These are phyloP conservation scores for Aspergillus coremiiformis DNA, from an alignment of 495 filamentous ascomycete genomes.

Conservation along the genomic window DNA sequence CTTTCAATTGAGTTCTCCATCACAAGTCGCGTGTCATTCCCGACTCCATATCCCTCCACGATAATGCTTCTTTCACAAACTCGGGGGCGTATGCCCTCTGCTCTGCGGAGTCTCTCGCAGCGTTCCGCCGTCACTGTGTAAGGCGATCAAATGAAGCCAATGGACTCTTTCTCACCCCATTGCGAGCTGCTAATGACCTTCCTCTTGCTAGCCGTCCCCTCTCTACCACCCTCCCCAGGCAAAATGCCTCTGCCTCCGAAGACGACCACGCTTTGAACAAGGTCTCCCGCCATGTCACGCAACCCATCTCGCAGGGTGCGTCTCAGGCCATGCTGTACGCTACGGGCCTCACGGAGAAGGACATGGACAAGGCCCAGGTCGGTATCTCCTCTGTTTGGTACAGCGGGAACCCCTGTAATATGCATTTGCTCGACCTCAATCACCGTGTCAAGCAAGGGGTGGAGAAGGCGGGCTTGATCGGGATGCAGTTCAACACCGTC, in stretches of 20 bases:
- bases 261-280: slow-evolving; percentile 57
- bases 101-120: slow-evolving; percentile 32
- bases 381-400: slow-evolving; percentile 90
- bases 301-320: slow-evolving; percentile 94
- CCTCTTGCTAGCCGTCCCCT: slow-evolving; percentile 35
- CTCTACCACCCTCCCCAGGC: slow-evolving; percentile 40
- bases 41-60: not conserved
- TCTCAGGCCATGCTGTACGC: slow-evolving; percentile 99
- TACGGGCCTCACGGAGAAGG: slow-evolving; percentile 72
- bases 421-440: slow-evolving; percentile 90
- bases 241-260: slow-evolving; percentile 30
- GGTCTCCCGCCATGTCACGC: slow-evolving; percentile 75
- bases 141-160: not conserved
- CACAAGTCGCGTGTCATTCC: not conserved
- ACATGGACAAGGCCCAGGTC: slow-evolving; percentile 92
- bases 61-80: slow-evolving; percentile 38
- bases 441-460: slow-evolving; percentile 78
- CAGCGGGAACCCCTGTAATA: slow-evolving; percentile 96
- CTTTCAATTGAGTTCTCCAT: slow-evolving; percentile 6
- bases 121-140: slow-evolving; percentile 19
- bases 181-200: slow-evolving; percentile 8
- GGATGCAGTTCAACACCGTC: slow-evolving; percentile 95
- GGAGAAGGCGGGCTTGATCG: slow-evolving; percentile 66
- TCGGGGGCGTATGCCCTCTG: slow-evolving; percentile 36
- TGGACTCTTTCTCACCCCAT: not conserved